Evolutionary conservation across 2,329 filamentous ascomycete genomes (phyloP), one percentile per base, ranked within the genome.

Genomic region (Madurella mycetomatis): DNA sequence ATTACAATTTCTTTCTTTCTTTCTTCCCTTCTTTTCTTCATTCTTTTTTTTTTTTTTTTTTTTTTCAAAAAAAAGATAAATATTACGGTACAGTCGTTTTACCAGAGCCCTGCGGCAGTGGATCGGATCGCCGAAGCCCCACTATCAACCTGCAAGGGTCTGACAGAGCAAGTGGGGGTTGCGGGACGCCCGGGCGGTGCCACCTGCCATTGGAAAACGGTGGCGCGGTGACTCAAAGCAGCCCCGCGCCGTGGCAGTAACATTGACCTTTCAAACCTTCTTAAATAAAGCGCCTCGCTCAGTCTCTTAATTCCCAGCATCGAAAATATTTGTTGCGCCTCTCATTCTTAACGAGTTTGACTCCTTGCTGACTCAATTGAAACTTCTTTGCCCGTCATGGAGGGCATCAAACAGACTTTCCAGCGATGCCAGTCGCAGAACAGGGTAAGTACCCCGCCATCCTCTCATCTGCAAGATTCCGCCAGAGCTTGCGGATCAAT

Each of bases 371-470:
- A 43, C 16, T 16, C 49, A 53, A 57, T 60, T 55, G 47, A 55
- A 45, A 15, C n/a, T 18, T 16, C n/a, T 39, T 45, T 47, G 48
- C 18, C 46, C 67, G 74, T 19, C 45, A 84, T 83, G 81, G 80
- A 84, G 61, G 73, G 67, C 57, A 76, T 84, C 62, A 81, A 77
- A 69, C 69, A 82, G 69, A 81, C 80, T n/a, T 84, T 84, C 64
- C 71, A 73, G 68, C 77, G 73, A 65, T 83, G 79, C 76, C 83
- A 83, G 73, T 78, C 78, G 59, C 73, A 83, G 72, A 76, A 75
- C 55, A 71, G 79, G 71, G 82, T 84, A 70, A 62, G 78, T 73
- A 55, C 63, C 67, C 65, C 66, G 66, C 66, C 49, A 53, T 56
- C 49, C 49, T 50, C 46, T 7, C 25, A 7, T 25, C 41, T 39